Base-by-base conservation (phyloP, 331 rosid genomes). In the Telfairia occidentalis region DNA sequence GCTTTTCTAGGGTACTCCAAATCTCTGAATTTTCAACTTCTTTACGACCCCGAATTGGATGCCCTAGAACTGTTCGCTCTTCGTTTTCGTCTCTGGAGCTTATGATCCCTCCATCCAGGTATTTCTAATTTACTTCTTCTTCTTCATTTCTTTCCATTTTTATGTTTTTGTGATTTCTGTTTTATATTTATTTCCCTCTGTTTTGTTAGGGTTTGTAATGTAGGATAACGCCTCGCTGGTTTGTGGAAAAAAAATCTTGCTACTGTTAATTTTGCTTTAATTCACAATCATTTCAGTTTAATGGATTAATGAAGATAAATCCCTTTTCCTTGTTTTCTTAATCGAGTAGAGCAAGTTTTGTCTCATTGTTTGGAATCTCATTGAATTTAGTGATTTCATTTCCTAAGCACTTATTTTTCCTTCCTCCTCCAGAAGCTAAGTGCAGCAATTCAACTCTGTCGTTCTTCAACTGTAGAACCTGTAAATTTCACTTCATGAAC, bases 61-160 rank as follows among this genome's bases (percentile, higher is more conserved):
- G 73, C 90, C 92, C 97, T 91, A 79, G 90, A 80, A 78, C 74
- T 82, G 58, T 78, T 86, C 76, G 65, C 71, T 30, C 67, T 38
- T 64, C 34, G 7, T 46, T 34, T 35, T 13, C 28, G 24, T 18
- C 84, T 89, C 85, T 79, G 75, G 42, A 24, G 43, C 78, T 43
- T 59, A 24, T 58, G 40, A 34, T 53, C 76, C 4, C 10, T 7
- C 46, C 1, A 3, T 19, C 38, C 71, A 8, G 49, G 65, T 53
- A 50, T n/a, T n/a, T n/a, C 15, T 43, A 35, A 38, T 67, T 46
- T 5, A 3, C 32, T 13, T 15, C 5, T 8, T 12, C 12, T 13
- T 12, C 5, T 1, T 23, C n/a, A n/a, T n/a, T n/a, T n/a, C n/a
- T n/a, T n/a, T n/a, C n/a, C n/a, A 0, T 19, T 9, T 37, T 40